Evolutionary conservation across 2,329 filamentous ascomycete genomes (phyloP), one percentile per base, ranked within the genome.

Genomic region (Colletotrichum tropicicola): DNA sequence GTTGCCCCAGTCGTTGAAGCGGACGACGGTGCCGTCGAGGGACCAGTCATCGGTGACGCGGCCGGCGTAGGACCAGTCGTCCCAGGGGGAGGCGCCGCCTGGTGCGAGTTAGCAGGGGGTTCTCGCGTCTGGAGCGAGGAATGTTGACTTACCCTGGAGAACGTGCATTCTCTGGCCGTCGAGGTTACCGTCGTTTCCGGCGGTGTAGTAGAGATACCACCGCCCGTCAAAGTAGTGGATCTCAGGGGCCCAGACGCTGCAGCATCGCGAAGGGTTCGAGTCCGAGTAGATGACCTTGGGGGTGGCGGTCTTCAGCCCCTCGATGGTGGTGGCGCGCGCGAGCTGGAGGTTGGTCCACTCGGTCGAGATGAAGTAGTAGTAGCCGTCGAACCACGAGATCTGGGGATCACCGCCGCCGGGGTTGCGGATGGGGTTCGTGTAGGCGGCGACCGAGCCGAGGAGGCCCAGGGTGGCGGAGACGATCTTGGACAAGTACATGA

Each of bases 221-320:
- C 58, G 70, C 13, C 74, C 75, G n/a, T 81, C 78, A 7, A 87
- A 70, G 59, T 82, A 82, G 69, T 87, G 85, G 0, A 87, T 74
- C 68, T 87, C 85, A 0, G 85, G 86, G 0, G 86, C 85, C 86
- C 86, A 89, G 37, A 88, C 80, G 57, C 86, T 87, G 71, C 83
- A 84, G 72, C 82, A 84, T 15, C 83, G 77, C 4, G 75, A 75
- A 2, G 84, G 70, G 15, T 79, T 80, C 5, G 72, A 74, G 59
- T 85, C 82, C 0, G 77, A 79, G 75, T 83, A 88, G 27, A 88
- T 82, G 3, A 78, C 70, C 67, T 85, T 86, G 19, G 79, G 81
- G 37, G 81, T 77, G 0, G 81, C 84, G 0, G 79, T 83, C 75
- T 87, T 86, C n/a, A 89, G 73, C 0, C 85, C 85, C 30, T 82